Base-by-base conservation (phyloP, 176 grass and related monocot species). In the Tillandsia leiboldiana region DNA sequence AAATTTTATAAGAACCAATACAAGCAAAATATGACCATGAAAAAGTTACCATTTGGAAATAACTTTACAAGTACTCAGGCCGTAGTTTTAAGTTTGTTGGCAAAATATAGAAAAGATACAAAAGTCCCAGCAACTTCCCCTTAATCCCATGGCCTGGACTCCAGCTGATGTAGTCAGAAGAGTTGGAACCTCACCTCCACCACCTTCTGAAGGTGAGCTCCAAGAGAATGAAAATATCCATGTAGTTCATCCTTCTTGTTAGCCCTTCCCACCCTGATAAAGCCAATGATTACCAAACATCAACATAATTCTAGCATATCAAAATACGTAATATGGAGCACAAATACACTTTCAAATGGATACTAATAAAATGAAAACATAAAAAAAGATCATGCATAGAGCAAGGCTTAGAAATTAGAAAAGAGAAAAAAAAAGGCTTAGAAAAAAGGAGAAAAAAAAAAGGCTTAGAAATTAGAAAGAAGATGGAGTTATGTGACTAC, bases 31-130 rank as follows among this genome's bases (percentile, higher is more conserved):
- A 18, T 22, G 17, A 22, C 13, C 22, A 61, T 2, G 15, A 61
- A 23, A 57, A 57, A 57, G 7, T 15, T 3, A 57, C n/a, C 53
- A 61, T 23, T 10, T 61, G 15, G 22, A 9, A 61, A 61, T 22
- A 61, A 61, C 56, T 61, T 61, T 61, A 61, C 56, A 61, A 61
- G 22, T 61, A 42, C 33, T 61, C 56, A 18, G 56, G 56, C 56
- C 56, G 22, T 61, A 61, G 17, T n/a, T 18, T 61, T 0, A 10
- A 10, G 56, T 18, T 61, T 61, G 13, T 61, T 61, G 56, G n/a
- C 56, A 15, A 61, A 61, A 61, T 61, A 61, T 15, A 61, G 56
- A 23, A 61, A 61, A 61, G 17, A 61, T 20, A 61, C 15, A 15
- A 22, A 42, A 61, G 52, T 9, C 56, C 17, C 56, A 20, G 17